Evolutionary conservation across 306 rosid genomes (phyloP).

Genomic region (Arachis stenosperma): DNA sequence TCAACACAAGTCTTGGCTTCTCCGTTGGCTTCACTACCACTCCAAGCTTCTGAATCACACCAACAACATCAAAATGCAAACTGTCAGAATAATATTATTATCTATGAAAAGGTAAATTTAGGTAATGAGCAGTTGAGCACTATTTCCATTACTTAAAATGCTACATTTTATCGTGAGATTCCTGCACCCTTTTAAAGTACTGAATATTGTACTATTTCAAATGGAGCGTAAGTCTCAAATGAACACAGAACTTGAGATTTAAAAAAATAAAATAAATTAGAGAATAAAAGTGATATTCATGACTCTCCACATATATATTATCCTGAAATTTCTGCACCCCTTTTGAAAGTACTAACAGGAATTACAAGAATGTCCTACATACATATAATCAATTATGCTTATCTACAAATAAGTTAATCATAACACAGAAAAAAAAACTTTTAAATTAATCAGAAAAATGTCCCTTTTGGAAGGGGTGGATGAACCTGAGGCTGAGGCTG

Average conservation of each 20-base stretch:
- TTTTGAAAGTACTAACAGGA: background rate
- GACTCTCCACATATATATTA: background rate
- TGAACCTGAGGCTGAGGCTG: constrained; percentile 46
- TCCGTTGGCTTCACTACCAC: constrained; percentile 84
- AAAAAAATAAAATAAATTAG: too few species aligned
- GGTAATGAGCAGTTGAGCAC: background rate
- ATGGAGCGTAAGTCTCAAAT: background rate
- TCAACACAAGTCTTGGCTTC: constrained; percentile 82
- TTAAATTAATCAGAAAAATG: background rate
- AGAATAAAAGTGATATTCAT: background rate
- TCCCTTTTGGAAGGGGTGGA: background rate
- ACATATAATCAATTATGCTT: background rate
- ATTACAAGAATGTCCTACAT: background rate
- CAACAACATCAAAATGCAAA: background rate
- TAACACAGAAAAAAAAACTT: background rate
- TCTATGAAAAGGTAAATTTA: background rate
- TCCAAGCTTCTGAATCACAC: constrained; percentile 68
- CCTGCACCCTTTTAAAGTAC: constrained; percentile 1
- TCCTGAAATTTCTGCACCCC: background rate
- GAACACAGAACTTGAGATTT: background rate
- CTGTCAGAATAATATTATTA: background rate
- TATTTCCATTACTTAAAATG: background rate
- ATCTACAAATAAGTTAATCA: too few species aligned
- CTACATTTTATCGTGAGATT: background rate
- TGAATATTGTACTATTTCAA: background rate